Conservation (phyloP, 1,284 basidiomycete species). For the Clitocybe nebularis region DNA sequence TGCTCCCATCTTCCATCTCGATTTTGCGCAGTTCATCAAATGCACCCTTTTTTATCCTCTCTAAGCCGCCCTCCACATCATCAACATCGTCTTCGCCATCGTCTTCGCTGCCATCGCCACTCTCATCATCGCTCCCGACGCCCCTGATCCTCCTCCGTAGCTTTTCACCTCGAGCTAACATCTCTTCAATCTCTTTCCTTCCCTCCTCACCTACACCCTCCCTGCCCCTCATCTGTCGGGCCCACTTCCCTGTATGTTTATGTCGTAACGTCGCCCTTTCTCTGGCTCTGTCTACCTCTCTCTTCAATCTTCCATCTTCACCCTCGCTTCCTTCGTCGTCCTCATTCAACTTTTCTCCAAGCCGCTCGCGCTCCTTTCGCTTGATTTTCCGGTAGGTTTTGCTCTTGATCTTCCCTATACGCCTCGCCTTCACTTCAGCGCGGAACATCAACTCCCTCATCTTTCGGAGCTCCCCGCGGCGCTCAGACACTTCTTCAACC, state of each 20-base stretch:
- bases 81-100: slow-evolving; percentile 44
- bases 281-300: slow-evolving; percentile 75
- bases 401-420: slow-evolving; percentile 94
- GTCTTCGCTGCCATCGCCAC: slow-evolving; percentile 41
- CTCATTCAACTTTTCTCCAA: slow-evolving; percentile 50
- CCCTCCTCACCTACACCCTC: slow-evolving; percentile 65
- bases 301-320: slow-evolving; percentile 62
- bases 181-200: slow-evolving; percentile 72
- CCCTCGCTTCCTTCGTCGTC: slow-evolving; percentile 43
- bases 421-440: slow-evolving; percentile 87
- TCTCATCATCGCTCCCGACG: slow-evolving; percentile 48
- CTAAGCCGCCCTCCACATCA: slow-evolving; percentile 32
- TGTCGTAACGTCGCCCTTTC: slow-evolving; percentile 87
- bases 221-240: slow-evolving; percentile 62
- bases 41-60: slow-evolving; percentile 57
- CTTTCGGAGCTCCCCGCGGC: slow-evolving; percentile 78
- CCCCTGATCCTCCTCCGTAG: slow-evolving; percentile 72
- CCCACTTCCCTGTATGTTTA: slow-evolving; percentile 82
- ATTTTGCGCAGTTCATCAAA: slow-evolving; percentile 71
- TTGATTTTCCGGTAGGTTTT: slow-evolving; percentile 89
- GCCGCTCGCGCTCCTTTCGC: slow-evolving; percentile 70
- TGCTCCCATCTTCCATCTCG: slow-evolving; percentile 32
- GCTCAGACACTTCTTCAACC: slow-evolving; percentile 78
- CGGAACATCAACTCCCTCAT: slow-evolving; percentile 95
- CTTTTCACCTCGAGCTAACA: slow-evolving; percentile 72